Base-by-base conservation (phyloP, 257 asterid species). In the Forsythia viridissima region DNA sequence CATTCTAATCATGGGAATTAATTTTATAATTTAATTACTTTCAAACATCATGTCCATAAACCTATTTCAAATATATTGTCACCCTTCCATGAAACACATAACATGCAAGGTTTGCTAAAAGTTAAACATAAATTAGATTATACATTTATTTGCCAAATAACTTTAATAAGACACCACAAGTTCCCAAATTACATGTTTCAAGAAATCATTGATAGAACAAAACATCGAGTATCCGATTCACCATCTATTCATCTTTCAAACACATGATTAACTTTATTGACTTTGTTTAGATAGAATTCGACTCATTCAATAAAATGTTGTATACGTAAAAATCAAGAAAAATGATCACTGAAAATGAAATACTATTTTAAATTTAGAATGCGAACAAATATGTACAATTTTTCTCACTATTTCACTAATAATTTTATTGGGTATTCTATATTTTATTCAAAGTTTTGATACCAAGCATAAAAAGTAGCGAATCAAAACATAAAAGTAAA, bases 81-180 rank as follows among this genome's bases (percentile, higher is more conserved):
- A 16, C 63, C 24, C 24, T 39, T 40, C 24, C 3, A 37, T 13
- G 73, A 77, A 71, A 79, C 41, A 8, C 8, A 16, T 30, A 80
- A 80, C 84, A 73, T 83, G 86, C 68, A 46, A 46, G 73, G 86
- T 83, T 59, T 37, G 51, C 73, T 76, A 65, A 75, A 65, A 71
- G 69, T 48, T 9, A n/a, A 6, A 70, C 80, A 75, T 70, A 4
- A n/a, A 52, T 70, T 34, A 55, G 76, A 83, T 83, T 83, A 71
- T 38, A 66, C 40, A 57, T 67, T 7, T 9, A 15, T 30, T 39
- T 48, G 70, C 52, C 34, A 55, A 83, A 68, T 66, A 18, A 34
- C 42, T 18, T 51, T 41, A 41, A 13, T 52, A n/a, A 52, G 61
- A 3, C 21, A 18, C 37, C 77, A 70, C 75, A 69, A 68, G 77